Evolutionary conservation across 306 rosid species (phyloP).

Genomic region (Hippophae rhamnoides): DNA sequence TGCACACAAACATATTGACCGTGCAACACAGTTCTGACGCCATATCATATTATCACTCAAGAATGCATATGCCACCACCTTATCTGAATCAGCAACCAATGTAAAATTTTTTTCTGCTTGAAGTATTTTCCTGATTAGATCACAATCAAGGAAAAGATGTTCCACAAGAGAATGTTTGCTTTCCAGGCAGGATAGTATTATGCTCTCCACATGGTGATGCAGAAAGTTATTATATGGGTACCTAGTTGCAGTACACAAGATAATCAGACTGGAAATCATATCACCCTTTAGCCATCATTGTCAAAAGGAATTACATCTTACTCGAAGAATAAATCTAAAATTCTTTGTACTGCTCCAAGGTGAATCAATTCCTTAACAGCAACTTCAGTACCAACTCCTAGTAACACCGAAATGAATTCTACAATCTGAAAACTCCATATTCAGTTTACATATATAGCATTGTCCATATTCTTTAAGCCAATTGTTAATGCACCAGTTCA

Average conservation of each 20-base stretch:
- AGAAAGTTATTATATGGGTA: conserved; percentile 92
- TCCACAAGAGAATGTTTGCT: conserved; percentile 66
- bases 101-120: conserved; percentile 56
- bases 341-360: conserved; percentile 74
- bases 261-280: conserved; percentile 23
- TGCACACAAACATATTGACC: neutral
- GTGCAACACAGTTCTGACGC: neutral
- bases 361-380: conserved; percentile 77
- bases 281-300: neutral
- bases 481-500: too few relatives aligned
- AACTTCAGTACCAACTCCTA: conserved; percentile 75
- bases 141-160: conserved; percentile 66
- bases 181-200: conserved; percentile 73
- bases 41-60: conserved; percentile 3
- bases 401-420: conserved; percentile 80
- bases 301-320: conserved; percentile 33
- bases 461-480: too few relatives aligned
- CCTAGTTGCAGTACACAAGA: conserved; percentile 36
- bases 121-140: conserved; percentile 69
- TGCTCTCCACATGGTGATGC: conserved; percentile 85
- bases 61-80: conserved; percentile 31
- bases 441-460: conserved; percentile 4
- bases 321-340: conserved; percentile 81
- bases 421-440: conserved; percentile 53
- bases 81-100: conserved; percentile 45